Conservation (phyloP, 2,329 filamentous ascomycete genomes). For the Pseudogymnoascus sp. region DNA sequence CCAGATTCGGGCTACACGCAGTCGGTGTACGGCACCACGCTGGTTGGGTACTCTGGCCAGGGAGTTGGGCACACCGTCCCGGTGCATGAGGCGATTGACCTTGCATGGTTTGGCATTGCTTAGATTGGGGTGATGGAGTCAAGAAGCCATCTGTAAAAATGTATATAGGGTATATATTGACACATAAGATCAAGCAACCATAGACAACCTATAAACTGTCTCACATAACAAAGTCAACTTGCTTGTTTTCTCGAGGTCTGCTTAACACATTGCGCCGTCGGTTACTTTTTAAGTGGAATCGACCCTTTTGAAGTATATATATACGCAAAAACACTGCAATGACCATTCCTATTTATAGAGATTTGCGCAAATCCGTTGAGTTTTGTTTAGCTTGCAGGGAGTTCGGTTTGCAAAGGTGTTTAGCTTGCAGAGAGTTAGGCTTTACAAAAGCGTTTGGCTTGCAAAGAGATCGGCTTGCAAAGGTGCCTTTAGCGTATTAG, state of each 20-base stretch:
- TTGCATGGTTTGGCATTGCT: conserved; percentile 20
- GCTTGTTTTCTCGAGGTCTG: neutral
- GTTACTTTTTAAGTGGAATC: neutral
- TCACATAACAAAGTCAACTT: neutral
- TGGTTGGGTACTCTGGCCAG: conserved; percentile 27
- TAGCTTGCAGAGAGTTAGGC: too few species aligned
- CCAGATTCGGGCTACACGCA: conserved; percentile 28
- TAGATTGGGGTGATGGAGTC: neutral
- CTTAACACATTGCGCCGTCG: too few species aligned
- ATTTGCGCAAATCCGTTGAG: neutral
- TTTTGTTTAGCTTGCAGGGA: neutral
- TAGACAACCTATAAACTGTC: neutral
- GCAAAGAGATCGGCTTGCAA: too few species aligned
- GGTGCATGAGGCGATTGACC: conserved; percentile 25
- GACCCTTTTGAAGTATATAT: neutral
- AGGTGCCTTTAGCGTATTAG: too few species aligned
- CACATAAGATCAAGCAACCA: neutral
- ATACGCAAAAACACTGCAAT: neutral
- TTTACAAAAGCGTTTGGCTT: too few species aligned
- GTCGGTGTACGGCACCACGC: conserved; percentile 27
- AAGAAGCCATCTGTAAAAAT: neutral
- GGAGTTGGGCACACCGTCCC: conserved; percentile 29
- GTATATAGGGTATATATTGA: conserved; percentile 1
- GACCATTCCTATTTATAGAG: neutral
- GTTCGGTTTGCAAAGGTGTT: too few species aligned